These are phyloP conservation scores for Macadamia integrifolia DNA, from an alignment of 164 flowering plant genomes.

Conservation along the genomic window DNA sequence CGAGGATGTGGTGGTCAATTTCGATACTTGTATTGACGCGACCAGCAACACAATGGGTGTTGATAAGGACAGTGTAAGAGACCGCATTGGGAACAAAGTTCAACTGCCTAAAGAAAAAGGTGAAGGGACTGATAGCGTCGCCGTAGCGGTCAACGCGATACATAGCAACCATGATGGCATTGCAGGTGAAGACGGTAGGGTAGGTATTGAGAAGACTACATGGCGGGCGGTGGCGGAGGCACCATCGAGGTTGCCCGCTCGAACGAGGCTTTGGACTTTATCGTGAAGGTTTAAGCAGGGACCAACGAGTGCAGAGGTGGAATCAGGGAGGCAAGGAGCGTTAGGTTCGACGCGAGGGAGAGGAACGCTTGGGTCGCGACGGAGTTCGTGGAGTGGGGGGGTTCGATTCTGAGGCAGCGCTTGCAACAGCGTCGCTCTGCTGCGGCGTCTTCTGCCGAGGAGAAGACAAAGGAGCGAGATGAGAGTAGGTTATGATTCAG, in stretches of 20 bases:
- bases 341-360: constrained; percentile 47
- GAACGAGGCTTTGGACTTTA: constrained; percentile 70
- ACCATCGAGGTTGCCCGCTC: constrained; percentile 59
- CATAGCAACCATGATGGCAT: constrained; percentile 77
- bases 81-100: constrained; percentile 69
- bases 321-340: constrained; percentile 69
- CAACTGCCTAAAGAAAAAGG: constrained; percentile 50
- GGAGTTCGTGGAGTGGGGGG: constrained; percentile 67
- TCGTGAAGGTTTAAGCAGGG: constrained; percentile 77
- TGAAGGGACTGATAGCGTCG: constrained; percentile 64
- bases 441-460: constrained; percentile 84
- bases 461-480: constrained; percentile 48
- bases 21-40: constrained; percentile 46
- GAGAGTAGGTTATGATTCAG: constrained; percentile 1
- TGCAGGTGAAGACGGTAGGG: constrained; percentile 87
- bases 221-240: constrained; percentile 62
- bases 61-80: constrained; percentile 60
- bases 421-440: constrained; percentile 78
- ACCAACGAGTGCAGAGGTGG: constrained; percentile 68
- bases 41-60: constrained; percentile 55
- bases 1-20: constrained; percentile 44
- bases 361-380: constrained; percentile 39
- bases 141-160: constrained; percentile 46
- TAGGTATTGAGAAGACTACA: constrained; percentile 53
- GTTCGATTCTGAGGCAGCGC: constrained; percentile 74